Conservation (phyloP, 179 eudicot species). For the Monotropa hypopitys region DNA sequence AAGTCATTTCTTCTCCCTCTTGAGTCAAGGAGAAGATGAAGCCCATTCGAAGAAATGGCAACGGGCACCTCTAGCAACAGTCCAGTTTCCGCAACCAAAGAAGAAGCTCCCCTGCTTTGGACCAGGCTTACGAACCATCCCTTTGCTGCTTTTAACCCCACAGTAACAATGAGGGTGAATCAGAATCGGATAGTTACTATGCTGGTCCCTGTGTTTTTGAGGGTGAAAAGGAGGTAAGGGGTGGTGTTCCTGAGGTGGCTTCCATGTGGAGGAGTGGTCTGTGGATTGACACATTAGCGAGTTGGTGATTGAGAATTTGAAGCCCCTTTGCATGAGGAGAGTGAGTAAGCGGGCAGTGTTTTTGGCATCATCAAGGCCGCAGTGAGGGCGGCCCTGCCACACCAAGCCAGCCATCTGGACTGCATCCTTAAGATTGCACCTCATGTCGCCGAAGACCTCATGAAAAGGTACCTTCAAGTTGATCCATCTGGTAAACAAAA, state of each 20-base stretch:
- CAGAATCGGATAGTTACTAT: constrained; percentile 14
- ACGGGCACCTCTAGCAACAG: constrained; percentile 56
- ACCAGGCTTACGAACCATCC: constrained; percentile 53
- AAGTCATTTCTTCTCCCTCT: constrained; percentile 4
- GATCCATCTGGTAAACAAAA: constrained; percentile 67
- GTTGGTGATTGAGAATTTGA: constrained; percentile 58
- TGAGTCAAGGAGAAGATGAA: constrained; percentile 20
- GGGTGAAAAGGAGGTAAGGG: constrained; percentile 23
- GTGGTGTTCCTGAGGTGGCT: constrained; percentile 19
- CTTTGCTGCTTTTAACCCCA: constrained; percentile 59
- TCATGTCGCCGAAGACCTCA: constrained; percentile 40
- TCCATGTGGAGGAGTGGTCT: constrained; percentile 24
- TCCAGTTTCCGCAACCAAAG: constrained; percentile 85
- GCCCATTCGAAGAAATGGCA: constrained; percentile 69
- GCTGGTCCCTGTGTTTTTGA: constrained; percentile 21
- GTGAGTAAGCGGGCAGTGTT: constrained; percentile 75
- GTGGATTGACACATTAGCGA: constrained; percentile 29
- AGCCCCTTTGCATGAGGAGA: constrained; percentile 51
- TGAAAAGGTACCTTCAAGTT: constrained; percentile 64
- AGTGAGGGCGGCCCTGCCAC: constrained; percentile 91
- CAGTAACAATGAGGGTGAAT: constrained; percentile 45
- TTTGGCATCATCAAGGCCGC: constrained; percentile 86
- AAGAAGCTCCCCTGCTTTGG: constrained; percentile 55
- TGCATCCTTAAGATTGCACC: constrained; percentile 71
- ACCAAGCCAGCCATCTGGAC: constrained; percentile 72